A percentile compares a stretch with the other conserved stretches of the same genome.
Evolutionary conservation across 495 filamentous ascomycete species (phyloP).

Genomic region (Letharia columbiana): DNA sequence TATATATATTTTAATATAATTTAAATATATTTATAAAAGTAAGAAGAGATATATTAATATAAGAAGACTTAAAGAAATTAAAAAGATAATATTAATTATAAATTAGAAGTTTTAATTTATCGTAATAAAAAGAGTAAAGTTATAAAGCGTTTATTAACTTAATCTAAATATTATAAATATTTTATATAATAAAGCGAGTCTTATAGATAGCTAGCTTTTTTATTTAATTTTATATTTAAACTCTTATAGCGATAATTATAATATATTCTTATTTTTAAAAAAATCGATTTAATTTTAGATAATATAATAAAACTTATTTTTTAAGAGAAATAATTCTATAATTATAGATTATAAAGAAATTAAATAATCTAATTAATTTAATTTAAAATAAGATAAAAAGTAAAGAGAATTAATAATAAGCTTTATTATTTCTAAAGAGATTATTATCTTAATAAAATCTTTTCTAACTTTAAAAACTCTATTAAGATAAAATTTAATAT

Average conservation of each 20-base stretch:
- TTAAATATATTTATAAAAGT: not conserved
- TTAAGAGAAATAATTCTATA: not conserved
- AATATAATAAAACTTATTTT: not conserved
- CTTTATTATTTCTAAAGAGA: not conserved
- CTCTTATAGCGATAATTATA: not conserved
- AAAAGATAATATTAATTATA: not conserved
- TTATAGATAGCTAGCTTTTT: not conserved
- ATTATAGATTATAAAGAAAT: not conserved
- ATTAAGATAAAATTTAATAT: too few species aligned
- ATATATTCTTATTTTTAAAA: not conserved
- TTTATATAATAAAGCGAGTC: not conserved
- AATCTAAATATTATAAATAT: not conserved
- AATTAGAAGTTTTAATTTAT: not conserved
- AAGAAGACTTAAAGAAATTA: not conserved
- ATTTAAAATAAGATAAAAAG: not conserved
- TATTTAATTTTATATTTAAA: not conserved
- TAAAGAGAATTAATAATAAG: not conserved
- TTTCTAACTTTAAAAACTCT: too few species aligned
- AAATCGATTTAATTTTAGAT: not conserved
- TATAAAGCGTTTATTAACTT: not conserved
- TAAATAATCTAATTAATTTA: not conserved
- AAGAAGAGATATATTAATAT: not conserved
- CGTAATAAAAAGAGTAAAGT: not conserved
- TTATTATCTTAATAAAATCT: not conserved
- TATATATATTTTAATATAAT: not conserved